Evolutionary conservation across 2,329 filamentous ascomycete genomes (phyloP).

Genomic region (Ilyonectria sp.): DNA sequence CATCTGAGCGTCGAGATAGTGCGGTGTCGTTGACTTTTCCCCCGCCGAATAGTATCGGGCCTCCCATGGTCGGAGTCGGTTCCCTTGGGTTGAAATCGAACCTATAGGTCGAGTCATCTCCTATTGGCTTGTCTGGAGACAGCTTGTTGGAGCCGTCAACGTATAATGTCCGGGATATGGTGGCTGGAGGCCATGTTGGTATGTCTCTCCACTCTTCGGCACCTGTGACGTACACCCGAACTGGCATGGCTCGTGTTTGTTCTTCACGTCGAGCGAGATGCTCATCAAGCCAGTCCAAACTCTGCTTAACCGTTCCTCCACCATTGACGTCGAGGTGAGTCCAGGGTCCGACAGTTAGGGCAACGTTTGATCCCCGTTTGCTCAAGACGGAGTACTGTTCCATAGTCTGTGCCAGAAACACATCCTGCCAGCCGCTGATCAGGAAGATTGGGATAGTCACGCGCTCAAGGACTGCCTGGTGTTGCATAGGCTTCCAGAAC

Average conservation of each 20-base stretch:
- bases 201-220: background rate
- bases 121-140: background rate
- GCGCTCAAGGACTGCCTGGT: background rate
- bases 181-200: background rate
- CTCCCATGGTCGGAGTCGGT: background rate
- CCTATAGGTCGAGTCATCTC: background rate
- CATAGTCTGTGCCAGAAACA: slow-evolving; percentile 10
- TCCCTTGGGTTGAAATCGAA: background rate
- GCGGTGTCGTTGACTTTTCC: background rate
- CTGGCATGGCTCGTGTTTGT: background rate
- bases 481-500: background rate
- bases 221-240: background rate
- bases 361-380: slow-evolving; percentile 2
- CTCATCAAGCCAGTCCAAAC: background rate
- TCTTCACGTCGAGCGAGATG: background rate
- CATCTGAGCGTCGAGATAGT: background rate
- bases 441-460: background rate
- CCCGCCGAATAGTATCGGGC: background rate
- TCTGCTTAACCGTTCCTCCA: background rate
- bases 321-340: background rate
- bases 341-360: background rate
- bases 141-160: background rate
- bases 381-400: slow-evolving; percentile 3
- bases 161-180: background rate
- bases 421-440: background rate